Percentiles rank a stretch among this genome's conserved stretches.
phyloP scores from a whole-genome alignment of 257 asterid genomes.

The Coffea eugenioides region DNA sequence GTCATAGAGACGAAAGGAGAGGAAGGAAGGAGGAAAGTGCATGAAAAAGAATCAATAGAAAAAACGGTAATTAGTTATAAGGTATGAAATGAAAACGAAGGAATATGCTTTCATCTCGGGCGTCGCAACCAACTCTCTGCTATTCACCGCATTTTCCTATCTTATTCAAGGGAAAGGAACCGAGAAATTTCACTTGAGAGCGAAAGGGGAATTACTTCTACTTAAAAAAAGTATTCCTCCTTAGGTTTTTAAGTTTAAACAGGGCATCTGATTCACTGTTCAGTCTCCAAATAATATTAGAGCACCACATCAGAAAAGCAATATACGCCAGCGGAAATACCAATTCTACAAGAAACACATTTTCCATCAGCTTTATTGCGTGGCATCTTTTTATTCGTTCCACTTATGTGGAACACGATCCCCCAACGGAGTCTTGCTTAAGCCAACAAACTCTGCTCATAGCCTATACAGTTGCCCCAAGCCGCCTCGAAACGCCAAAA shows the following conservation, averaged over 20 bases:
- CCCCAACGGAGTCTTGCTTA: neutral
- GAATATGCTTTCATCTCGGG: conserved; percentile 37
- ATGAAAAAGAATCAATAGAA: neutral
- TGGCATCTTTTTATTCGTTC: conserved; percentile 2
- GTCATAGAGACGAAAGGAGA: too few species aligned
- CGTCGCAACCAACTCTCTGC: neutral
- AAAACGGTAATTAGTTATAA: neutral
- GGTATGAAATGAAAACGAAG: conserved; percentile 1
- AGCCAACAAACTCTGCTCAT: neutral
- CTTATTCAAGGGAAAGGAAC: neutral
- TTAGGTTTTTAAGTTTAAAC: neutral
- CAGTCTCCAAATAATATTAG: neutral
- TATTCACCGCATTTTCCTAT: neutral
- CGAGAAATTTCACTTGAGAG: conserved; percentile 25
- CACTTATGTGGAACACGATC: neutral
- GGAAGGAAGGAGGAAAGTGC: neutral
- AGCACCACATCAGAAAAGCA: conserved; percentile 10
- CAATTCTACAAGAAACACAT: too few species aligned
- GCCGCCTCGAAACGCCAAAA: neutral
- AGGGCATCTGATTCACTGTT: conserved; percentile 8
- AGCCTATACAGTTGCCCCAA: neutral
- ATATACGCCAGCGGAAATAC: neutral
- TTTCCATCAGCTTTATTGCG: neutral
- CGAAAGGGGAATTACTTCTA: neutral
- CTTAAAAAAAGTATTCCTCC: neutral